A percentile compares a stretch with the other conserved stretches of the same genome.
Evolutionary conservation across 1,284 basidiomycete genomes (phyloP).

Genomic region (Xerocomus minutiporus): DNA sequence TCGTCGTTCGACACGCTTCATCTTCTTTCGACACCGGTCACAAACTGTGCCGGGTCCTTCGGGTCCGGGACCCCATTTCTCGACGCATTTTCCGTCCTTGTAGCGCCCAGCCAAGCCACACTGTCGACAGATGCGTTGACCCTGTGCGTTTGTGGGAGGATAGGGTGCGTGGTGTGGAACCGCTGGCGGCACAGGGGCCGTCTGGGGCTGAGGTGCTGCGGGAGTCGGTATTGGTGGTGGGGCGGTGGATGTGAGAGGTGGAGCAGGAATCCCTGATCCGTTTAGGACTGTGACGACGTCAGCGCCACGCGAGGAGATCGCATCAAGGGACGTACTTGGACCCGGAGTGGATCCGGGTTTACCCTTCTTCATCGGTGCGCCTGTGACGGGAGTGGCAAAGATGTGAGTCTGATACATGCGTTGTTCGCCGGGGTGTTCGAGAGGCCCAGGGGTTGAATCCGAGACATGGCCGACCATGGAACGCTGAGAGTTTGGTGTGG

Average conservation of each 20-base stretch:
- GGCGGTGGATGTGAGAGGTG: conserved; percentile 14
- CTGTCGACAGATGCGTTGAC: conserved; percentile 70
- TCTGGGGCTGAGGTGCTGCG: conserved; percentile 9
- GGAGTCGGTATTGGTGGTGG: conserved; percentile 19
- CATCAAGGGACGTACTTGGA: conserved; percentile 19
- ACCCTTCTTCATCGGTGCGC: conserved; percentile 59
- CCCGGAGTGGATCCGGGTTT: conserved; percentile 37
- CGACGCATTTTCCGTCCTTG: conserved; percentile 80
- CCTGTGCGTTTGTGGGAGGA: conserved; percentile 51
- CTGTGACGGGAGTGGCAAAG: conserved; percentile 64
- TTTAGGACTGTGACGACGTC: conserved; percentile 21
- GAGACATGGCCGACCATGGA: conserved; percentile 18
- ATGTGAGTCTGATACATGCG: conserved; percentile 60
- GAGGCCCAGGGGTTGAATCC: conserved; percentile 26
- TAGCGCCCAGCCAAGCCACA: conserved; percentile 66
- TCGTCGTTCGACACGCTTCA: conserved; percentile 75
- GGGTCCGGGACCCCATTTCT: conserved; percentile 83
- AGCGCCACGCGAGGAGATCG: conserved; percentile 11
- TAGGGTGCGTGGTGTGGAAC: conserved; percentile 19
- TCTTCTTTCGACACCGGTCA: conserved; percentile 80
- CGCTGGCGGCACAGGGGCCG: conserved; percentile 1
- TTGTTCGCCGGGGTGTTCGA: conserved; percentile 37
- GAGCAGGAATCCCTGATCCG: conserved; percentile 23
- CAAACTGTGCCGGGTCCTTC: conserved; percentile 80
- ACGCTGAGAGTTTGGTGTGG: conserved; percentile 16